Conservation (phyloP, 2,329 filamentous ascomycete species). For the Nemania sp. region DNA sequence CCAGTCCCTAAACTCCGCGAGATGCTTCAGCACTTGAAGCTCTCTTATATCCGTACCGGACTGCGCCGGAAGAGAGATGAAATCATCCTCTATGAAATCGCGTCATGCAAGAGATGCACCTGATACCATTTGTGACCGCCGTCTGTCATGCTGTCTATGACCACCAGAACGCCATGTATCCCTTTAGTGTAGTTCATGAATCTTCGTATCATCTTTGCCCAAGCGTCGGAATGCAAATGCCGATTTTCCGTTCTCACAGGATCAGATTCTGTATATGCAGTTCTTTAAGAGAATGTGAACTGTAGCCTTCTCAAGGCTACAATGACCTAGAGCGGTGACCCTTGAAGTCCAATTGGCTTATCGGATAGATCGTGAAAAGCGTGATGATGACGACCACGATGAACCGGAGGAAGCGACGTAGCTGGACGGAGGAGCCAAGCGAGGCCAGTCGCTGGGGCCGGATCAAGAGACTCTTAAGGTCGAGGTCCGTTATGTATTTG, state of each 20-base stretch:
- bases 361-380: slow-evolving; percentile 11
- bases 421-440: background rate
- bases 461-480: slow-evolving; percentile 42
- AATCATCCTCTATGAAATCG: background rate
- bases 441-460: background rate
- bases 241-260: background rate
- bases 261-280: background rate
- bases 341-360: slow-evolving; percentile 14
- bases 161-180: background rate
- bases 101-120: slow-evolving; percentile 6
- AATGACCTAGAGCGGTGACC: too few species aligned
- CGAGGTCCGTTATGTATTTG: slow-evolving; percentile 58
- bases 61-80: slow-evolving; percentile 31
- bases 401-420: too few species aligned
- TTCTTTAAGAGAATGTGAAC: too few species aligned
- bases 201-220: slow-evolving; percentile 5
- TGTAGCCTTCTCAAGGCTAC: too few species aligned
- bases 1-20: slow-evolving; percentile 42
- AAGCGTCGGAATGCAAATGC: background rate
- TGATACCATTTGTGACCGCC: slow-evolving; percentile 9
- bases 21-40: slow-evolving; percentile 62
- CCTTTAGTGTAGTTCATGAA: slow-evolving; percentile 1
- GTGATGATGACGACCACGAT: slow-evolving; percentile 24
- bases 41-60: slow-evolving; percentile 41
- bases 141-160: slow-evolving; percentile 1